These are phyloP conservation scores for Cymbidium sinense DNA, from an alignment of 106 monocot genomes.

Conservation along the genomic window DNA sequence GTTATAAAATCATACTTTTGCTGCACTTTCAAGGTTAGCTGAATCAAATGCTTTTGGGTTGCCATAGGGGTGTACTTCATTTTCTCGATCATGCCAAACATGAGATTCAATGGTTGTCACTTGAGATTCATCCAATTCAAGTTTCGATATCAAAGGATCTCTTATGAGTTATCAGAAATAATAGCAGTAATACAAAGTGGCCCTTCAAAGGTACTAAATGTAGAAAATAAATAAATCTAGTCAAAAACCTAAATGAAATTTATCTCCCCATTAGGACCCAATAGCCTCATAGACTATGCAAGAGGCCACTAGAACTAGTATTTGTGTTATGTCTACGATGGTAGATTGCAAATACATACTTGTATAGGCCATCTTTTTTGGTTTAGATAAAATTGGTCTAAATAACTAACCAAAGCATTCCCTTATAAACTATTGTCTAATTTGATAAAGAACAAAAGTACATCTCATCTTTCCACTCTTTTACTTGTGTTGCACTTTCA, in stretches of 20 bases:
- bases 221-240: neutral
- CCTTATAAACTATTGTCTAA: too few species aligned
- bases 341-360: constrained; percentile 76
- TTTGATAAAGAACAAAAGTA: too few species aligned
- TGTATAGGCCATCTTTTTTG: constrained; percentile 73
- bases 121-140: too few species aligned
- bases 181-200: neutral
- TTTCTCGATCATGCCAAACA: too few species aligned
- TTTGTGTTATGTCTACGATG: constrained; percentile 98
- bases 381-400: too few species aligned
- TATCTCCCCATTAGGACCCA: constrained; percentile 98
- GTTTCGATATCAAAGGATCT: too few species aligned
- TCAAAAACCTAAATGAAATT: constrained; percentile 85
- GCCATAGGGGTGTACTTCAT: too few species aligned
- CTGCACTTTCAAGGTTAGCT: constrained; percentile 93
- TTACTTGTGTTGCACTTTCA: constrained; percentile 46
- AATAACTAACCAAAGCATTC: constrained; percentile 86
- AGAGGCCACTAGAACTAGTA: constrained; percentile 98
- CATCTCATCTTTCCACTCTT: constrained; percentile 71
- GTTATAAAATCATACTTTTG: too few species aligned
- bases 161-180: neutral
- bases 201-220: neutral
- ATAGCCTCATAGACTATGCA: constrained; percentile 94
- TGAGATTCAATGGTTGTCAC: too few species aligned
- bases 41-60: too few species aligned